Base-by-base conservation (phyloP, 1,284 basidiomycete genomes). In the Cystobasidiaceae sp. region DNA sequence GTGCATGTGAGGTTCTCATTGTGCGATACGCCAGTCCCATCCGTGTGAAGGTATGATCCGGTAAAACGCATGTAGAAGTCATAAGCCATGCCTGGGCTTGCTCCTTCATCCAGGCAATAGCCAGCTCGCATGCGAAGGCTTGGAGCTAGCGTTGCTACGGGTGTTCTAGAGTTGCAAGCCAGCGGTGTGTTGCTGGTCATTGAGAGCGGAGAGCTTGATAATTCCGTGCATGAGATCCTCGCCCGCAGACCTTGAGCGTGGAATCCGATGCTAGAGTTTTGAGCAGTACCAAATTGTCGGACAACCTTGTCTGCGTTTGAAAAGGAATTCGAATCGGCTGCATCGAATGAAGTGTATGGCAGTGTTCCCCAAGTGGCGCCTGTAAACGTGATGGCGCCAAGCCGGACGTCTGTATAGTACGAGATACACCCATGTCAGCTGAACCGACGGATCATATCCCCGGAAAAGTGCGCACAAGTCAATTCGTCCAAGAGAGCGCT, bases 1-100 rank as follows among this genome's bases (percentile, higher is more conserved):
- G 15, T 39, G 23, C 52, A 55, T 8, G 52, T 39, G 13, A 55
- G 34, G 25, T 55, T 55, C 52, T 55, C 34, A 28, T 55, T 55
- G 23, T 30, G 33, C 15, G 9, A 8, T 28, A 11, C n/a, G 13
- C 39, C 52, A 15, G 34, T 37, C 34, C 32, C 27, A 27, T 23
- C 52, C 1, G 15, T n/a, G 25, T 55, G 52, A 21, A 55, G 21
- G 25, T 55, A 55, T 17, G 19, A 8, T 27, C 52, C 52, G 7
- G 21, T 39, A 37, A 55, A 55, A 4, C 52, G 33, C 39, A 43
- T 43, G 28, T 55, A 43, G 8, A 55, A 39, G n/a, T 55, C 52
- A 28, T 55, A 55, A n/a, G n/a, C n/a, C n/a, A n/a, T n/a, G n/a
- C n/a, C n/a, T n/a, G n/a, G n/a, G n/a, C n/a, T n/a, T n/a, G n/a